These are phyloP conservation scores for Acacia pycnantha DNA, from an alignment of 331 rosid species.

Conservation along the genomic window DNA sequence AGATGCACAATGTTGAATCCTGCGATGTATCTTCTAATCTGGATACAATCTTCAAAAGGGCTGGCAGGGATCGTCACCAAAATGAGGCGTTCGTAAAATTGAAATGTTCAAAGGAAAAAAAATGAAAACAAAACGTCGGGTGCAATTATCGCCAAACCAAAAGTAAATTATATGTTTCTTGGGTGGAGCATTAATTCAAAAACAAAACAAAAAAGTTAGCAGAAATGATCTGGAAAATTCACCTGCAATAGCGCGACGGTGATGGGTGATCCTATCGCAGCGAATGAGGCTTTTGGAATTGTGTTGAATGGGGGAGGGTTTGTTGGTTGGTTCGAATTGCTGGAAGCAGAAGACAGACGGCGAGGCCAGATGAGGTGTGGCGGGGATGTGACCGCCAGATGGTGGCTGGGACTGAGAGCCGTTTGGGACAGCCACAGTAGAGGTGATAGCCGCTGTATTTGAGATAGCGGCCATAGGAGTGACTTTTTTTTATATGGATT, in stretches of 20 bases:
- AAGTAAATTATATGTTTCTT: not conserved
- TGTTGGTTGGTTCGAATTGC: slow-evolving; percentile 31
- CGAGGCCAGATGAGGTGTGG: no score
- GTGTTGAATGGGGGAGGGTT: slow-evolving; percentile 16
- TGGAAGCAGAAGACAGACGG: no score
- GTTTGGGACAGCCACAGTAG: no score
- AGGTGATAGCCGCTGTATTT: no score
- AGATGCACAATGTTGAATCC: not conserved
- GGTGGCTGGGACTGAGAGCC: no score
- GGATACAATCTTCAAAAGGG: not conserved
- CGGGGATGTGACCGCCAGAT: no score
- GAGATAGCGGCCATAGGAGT: no score
- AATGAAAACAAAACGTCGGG: not conserved
- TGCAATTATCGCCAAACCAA: not conserved
- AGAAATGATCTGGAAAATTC: not conserved
- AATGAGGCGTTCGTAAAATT: not conserved
- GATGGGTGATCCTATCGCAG: slow-evolving; percentile 27
- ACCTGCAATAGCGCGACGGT: slow-evolving; percentile 1
- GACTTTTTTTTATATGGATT: no score
- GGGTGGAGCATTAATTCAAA: not conserved
- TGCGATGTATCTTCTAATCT: no score
- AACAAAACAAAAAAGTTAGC: not conserved
- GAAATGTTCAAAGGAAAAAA: not conserved
- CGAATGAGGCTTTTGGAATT: slow-evolving; percentile 1
- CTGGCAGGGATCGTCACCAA: not conserved